These are phyloP conservation scores for Tylopilus rubrobrunneus DNA, from an alignment of 768 basidiomycete genomes.

Conservation along the genomic window DNA sequence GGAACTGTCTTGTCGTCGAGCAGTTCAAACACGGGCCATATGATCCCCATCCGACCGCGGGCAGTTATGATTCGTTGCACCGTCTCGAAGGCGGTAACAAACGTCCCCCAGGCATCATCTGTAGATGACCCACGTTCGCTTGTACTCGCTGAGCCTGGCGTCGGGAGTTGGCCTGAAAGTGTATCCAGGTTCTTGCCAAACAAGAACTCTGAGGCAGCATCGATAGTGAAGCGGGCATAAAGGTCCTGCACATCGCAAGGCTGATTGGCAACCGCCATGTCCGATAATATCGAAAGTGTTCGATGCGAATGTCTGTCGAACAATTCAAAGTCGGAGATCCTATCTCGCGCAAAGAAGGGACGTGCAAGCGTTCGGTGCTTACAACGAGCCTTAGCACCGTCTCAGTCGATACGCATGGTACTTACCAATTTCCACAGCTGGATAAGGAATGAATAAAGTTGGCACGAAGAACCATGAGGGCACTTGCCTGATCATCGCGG, in stretches of 20 bases:
- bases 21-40: constrained; percentile 44
- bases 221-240: constrained; percentile 63
- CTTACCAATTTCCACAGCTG: constrained; percentile 64
- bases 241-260: constrained; percentile 67
- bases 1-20: constrained; percentile 35
- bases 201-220: constrained; percentile 69
- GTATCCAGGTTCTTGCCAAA: constrained; percentile 66
- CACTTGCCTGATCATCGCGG: constrained; percentile 61
- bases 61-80: constrained; percentile 34
- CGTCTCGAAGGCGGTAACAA: constrained; percentile 42
- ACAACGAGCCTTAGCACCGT: constrained; percentile 4
- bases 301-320: constrained; percentile 54
- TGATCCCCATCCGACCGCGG: constrained; percentile 34
- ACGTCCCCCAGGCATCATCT: constrained; percentile 57
- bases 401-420: background rate
- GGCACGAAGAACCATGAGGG: background rate
- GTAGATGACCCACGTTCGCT: constrained; percentile 61
- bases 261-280: constrained; percentile 33
- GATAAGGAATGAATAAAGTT: constrained; percentile 5
- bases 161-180: constrained; percentile 50
- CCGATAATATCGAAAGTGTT: constrained; percentile 48
- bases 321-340: constrained; percentile 63
- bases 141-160: constrained; percentile 41
- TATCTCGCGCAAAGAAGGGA: constrained; percentile 73
- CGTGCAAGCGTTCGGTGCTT: constrained; percentile 66